phyloP scores from a whole-genome alignment of 805 yeast genomes.

The Brettanomyces nanus region DNA sequence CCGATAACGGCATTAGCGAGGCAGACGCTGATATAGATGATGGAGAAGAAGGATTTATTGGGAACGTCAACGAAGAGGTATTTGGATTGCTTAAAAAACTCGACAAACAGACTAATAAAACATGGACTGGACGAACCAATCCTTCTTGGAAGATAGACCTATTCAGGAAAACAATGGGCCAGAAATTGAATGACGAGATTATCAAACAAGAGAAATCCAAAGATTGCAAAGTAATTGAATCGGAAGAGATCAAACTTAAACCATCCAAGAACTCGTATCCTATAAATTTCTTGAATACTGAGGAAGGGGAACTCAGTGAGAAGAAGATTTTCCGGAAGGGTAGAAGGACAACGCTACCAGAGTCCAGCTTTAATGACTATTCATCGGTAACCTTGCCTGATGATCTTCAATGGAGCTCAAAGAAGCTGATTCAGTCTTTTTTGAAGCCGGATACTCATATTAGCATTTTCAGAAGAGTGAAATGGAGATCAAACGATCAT shows the following conservation, averaged over 20 bases:
- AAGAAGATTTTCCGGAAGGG: constrained; percentile 24
- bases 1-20: neutral
- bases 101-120: neutral
- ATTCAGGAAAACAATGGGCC: constrained; percentile 1
- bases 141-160: constrained; percentile 4
- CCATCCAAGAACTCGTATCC: neutral
- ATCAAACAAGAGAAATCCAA: neutral
- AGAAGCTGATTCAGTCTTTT: constrained; percentile 57
- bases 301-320: constrained; percentile 14
- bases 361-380: constrained; percentile 14
- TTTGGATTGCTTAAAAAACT: neutral
- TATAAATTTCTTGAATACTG: constrained; percentile 19
- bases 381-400: constrained; percentile 21
- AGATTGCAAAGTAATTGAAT: neutral
- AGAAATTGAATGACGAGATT: neutral
- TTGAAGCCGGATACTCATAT: constrained; percentile 45
- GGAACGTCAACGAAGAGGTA: neutral
- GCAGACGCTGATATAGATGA: neutral
- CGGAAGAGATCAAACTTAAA: constrained; percentile 1
- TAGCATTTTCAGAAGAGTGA: constrained; percentile 12
- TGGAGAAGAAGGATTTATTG: neutral
- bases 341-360: constrained; percentile 33
- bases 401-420: constrained; percentile 54
- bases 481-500: neutral
- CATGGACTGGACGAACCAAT: constrained; percentile 1